A percentile compares a stretch with the other conserved stretches of the same genome.
phyloP scores from a whole-genome alignment of 345 rosid species.

The Aegle marmelos region DNA sequence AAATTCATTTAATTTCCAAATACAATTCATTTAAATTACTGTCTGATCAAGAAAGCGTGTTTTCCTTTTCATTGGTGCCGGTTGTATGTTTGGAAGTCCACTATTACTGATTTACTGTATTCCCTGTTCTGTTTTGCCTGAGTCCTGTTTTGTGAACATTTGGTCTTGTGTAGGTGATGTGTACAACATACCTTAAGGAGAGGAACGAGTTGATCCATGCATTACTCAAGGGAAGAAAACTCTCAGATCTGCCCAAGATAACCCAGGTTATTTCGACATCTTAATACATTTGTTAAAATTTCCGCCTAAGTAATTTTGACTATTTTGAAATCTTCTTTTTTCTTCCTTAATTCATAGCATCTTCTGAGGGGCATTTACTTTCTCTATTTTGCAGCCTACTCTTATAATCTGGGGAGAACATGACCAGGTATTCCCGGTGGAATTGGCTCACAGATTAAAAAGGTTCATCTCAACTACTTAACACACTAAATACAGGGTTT shows the following conservation, averaged over 20 bases:
- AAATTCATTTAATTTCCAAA: neutral
- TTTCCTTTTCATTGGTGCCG: neutral
- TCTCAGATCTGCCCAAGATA: constrained; percentile 67
- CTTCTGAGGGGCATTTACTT: neutral
- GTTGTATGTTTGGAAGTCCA: neutral
- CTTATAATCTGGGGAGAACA: constrained; percentile 81
- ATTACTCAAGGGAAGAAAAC: constrained; percentile 64
- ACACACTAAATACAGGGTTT: neutral
- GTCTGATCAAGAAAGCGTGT: neutral
- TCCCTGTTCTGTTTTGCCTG: neutral
- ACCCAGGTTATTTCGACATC: constrained; percentile 45
- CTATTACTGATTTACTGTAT: constrained; percentile 2
- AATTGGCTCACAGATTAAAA: constrained; percentile 68
- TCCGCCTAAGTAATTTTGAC: neutral
- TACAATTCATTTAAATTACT: neutral
- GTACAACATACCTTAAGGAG: constrained; percentile 65
- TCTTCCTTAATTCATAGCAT: neutral
- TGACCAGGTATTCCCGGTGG: constrained; percentile 77
- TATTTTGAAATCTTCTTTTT: neutral
- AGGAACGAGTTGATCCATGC: constrained; percentile 66
- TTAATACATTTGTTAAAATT: neutral
- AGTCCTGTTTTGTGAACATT: neutral
- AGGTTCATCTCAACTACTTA: constrained; percentile 31
- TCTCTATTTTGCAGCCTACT: constrained; percentile 48
- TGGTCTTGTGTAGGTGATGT: constrained; percentile 61